phyloP scores from a whole-genome alignment of 352 stramenopile species.

The Pythium aquatile region DNA sequence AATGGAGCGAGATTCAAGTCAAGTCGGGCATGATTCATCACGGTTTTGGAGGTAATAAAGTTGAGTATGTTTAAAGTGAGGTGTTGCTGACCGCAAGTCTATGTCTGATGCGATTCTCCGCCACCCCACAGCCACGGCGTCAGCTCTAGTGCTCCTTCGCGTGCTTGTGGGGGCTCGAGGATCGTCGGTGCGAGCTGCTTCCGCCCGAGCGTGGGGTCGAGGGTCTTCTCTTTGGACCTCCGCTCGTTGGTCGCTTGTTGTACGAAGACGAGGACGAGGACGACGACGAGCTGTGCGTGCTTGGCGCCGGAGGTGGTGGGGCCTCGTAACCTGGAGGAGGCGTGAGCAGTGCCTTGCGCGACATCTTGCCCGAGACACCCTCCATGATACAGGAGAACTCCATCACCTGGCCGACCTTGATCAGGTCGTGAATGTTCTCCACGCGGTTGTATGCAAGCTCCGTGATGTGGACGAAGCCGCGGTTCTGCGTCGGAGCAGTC shows the following conservation, averaged over 20 bases:
- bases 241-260: conserved; percentile 22
- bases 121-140: background rate
- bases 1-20: background rate
- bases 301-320: background rate
- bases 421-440: conserved; percentile 55
- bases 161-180: conserved; percentile 4
- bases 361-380: conserved; percentile 81
- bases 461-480: conserved; percentile 94
- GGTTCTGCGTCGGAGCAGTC: conserved; percentile 63
- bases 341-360: conserved; percentile 53
- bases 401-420: conserved; percentile 72
- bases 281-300: background rate
- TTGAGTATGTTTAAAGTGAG: conserved; percentile 4
- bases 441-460: conserved; percentile 81
- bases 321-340: background rate
- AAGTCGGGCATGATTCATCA: background rate
- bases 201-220: conserved; percentile 2
- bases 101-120: background rate
- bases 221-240: conserved; percentile 23
- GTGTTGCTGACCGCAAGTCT: conserved; percentile 5
- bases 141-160: conserved; percentile 6
- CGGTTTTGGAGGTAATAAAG: conserved; percentile 9
- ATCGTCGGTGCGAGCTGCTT: conserved; percentile 15
- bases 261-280: conserved; percentile 9
- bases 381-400: conserved; percentile 82